These are phyloP conservation scores for Albizia julibrissin DNA, from an alignment of 306 rosid species.

Conservation along the genomic window DNA sequence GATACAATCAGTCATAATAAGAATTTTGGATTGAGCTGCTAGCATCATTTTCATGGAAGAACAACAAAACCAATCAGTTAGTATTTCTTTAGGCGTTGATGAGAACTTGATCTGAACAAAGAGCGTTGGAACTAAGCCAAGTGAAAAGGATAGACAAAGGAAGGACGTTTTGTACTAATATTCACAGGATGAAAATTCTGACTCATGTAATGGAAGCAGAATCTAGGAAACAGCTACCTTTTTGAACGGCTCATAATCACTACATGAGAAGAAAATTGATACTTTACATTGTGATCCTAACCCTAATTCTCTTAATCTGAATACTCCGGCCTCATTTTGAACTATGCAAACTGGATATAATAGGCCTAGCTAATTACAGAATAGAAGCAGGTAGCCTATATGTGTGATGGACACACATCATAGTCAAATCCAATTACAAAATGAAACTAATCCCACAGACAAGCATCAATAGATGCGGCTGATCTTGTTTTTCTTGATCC, in stretches of 20 bases:
- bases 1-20: too few relatives aligned
- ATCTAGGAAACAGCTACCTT: constrained; percentile 47
- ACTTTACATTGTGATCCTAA: constrained; percentile 77
- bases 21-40: not conserved
- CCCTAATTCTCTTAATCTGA: constrained; percentile 70
- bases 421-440: constrained; percentile 31
- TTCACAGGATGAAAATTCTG: constrained; percentile 41
- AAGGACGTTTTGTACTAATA: constrained; percentile 37
- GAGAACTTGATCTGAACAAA: not conserved
- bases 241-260: constrained; percentile 49
- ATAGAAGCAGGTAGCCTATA: constrained; percentile 35
- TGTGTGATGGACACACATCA: constrained; percentile 41
- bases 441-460: constrained; percentile 33
- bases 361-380: constrained; percentile 57
- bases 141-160: not conserved
- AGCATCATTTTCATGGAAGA: not conserved
- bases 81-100: not conserved
- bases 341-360: constrained; percentile 52
- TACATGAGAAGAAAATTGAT: constrained; percentile 42
- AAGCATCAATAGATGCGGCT: constrained; percentile 26
- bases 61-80: not conserved
- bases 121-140: not conserved
- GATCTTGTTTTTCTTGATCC: constrained; percentile 24
- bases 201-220: constrained; percentile 30
- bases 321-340: constrained; percentile 48